Conservation (phyloP, 192 early-diverging fungal genomes). For the Gonapodya prolifera region DNA sequence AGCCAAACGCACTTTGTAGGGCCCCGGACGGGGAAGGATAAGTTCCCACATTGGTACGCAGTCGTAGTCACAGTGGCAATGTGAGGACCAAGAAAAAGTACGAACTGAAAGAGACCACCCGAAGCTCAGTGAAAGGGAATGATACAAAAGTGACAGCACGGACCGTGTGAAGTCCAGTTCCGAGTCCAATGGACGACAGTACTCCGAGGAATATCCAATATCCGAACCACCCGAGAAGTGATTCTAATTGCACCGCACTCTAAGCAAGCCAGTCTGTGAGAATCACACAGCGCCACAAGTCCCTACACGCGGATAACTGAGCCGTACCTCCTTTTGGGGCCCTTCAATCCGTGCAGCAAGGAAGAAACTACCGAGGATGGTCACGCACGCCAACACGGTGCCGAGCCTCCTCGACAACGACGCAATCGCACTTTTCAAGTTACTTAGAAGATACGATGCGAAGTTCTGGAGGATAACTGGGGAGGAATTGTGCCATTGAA, state of each 20-base stretch:
- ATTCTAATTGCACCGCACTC: slow-evolving; percentile 37
- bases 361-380: background rate
- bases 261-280: too few species aligned
- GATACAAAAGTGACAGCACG: background rate
- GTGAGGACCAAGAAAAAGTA: slow-evolving; percentile 84
- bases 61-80: slow-evolving; percentile 83
- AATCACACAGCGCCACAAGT: too few species aligned
- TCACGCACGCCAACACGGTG: background rate
- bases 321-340: background rate
- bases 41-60: slow-evolving; percentile 64
- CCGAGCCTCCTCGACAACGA: background rate
- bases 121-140: background rate
- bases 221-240: slow-evolving; percentile 62
- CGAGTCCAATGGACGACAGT: slow-evolving; percentile 82
- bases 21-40: slow-evolving; percentile 39
- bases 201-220: slow-evolving; percentile 84
- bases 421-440: background rate
- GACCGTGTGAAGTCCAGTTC: slow-evolving; percentile 79
- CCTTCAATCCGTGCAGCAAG: background rate
- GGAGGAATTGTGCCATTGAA: background rate
- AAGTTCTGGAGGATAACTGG: background rate
- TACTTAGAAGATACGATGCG: background rate
- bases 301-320: too few species aligned
- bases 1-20: slow-evolving; percentile 30
- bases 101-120: slow-evolving; percentile 31